Base-by-base conservation (phyloP, 2,329 filamentous ascomycete species). In the Metarhizium rileyi region DNA sequence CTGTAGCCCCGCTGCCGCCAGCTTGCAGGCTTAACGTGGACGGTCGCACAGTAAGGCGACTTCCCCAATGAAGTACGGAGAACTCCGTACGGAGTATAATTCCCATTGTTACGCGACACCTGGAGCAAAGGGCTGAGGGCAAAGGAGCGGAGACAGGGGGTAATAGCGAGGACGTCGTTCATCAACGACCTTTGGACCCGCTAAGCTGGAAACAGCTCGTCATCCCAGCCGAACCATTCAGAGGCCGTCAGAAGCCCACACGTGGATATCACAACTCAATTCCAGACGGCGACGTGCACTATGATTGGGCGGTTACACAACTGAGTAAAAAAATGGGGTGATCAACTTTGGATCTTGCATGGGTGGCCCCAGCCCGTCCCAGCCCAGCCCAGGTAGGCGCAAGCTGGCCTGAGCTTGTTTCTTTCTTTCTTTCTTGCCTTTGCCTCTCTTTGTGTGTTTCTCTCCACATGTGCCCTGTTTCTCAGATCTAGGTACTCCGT, bases 331-430 rank as follows among this genome's bases (percentile, higher is more conserved):
- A 46, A 30, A n/a, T n/a, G n/a, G 33, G 40, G 43, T 44, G 47
- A 44, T 25, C 43, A 47, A 49, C 48, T 46, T 48, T 52, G 50
- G 47, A 52, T 51, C 50, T 48, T 52, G 50, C 50, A 52, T 48
- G 47, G 16, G 20, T 36, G n/a, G n/a, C n/a, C n/a, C n/a, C n/a
- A n/a, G n/a, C n/a, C n/a, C n/a, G n/a, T n/a, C n/a, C n/a, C n/a
- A n/a, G n/a, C n/a, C n/a, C n/a, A n/a, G n/a, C n/a, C n/a, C n/a
- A n/a, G n/a, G n/a, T n/a, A 10, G 14, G 16, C 2, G 33, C 20
- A 41, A 38, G 25, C 35, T 48, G 35, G 42, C 46, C 16, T 16
- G 27, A 47, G 40, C 44, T 50, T 50, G 44, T 46, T 46, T 46
- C 36, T 28, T 42, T 42, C 26, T 10, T 40, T n/a, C n/a, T 18